Evolutionary conservation across 148 eudicot species (phyloP).

Genomic region (Amaranthus hypochondriacus): DNA sequence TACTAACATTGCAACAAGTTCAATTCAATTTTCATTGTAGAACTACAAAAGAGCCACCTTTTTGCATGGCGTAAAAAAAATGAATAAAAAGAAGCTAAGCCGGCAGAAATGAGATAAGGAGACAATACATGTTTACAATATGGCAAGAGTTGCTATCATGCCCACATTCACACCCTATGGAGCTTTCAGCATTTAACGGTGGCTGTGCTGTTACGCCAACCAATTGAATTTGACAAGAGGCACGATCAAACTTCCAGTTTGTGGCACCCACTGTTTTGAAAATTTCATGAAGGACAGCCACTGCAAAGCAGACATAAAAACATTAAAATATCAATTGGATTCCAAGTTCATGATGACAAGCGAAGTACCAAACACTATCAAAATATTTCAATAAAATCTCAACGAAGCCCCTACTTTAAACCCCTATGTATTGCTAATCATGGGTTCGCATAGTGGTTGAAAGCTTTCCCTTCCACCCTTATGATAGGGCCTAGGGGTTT

Average conservation of each 20-base stretch:
- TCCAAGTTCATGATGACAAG: neutral
- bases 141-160: conserved; percentile 49
- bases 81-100: neutral
- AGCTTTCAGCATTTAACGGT: conserved; percentile 33
- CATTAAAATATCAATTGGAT: neutral
- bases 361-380: neutral
- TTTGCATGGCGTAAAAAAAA: neutral
- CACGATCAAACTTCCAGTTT: conserved; percentile 48
- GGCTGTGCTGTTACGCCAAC: conserved; percentile 31
- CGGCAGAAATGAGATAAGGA: conserved; percentile 10
- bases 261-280: conserved; percentile 48
- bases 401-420: neutral
- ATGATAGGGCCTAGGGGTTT: too few species aligned
- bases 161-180: conserved; percentile 47
- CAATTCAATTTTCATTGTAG: neutral
- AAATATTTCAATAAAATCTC: conserved; percentile 4
- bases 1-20: neutral
- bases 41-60: neutral
- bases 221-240: conserved; percentile 40
- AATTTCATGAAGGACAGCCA: conserved; percentile 49
- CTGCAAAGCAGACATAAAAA: conserved; percentile 24
- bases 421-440: too few species aligned
- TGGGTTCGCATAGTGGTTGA: too few species aligned
- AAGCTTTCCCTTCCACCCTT: too few species aligned
- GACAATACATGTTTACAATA: conserved; percentile 49